These are phyloP conservation scores for Thelephora terrestris DNA, from an alignment of 1,284 basidiomycete species.

Conservation along the genomic window DNA sequence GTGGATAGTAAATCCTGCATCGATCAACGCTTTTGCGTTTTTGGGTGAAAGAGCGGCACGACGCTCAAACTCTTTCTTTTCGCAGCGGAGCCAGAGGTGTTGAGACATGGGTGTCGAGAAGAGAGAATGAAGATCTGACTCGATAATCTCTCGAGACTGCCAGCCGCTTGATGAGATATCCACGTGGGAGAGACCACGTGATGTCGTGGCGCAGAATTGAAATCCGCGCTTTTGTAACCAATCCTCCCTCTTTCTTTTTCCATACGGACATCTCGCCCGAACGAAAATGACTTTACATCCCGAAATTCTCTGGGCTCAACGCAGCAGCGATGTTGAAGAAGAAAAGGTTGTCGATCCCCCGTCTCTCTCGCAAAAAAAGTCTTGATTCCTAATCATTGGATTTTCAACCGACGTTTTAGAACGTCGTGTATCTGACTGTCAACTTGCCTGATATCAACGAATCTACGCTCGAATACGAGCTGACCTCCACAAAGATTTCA, in stretches of 20 bases:
- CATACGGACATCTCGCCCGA: too few relatives aligned
- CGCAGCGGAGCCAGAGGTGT: slow-evolving; percentile 84
- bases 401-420: slow-evolving; percentile 33
- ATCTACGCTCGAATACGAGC: slow-evolving; percentile 47
- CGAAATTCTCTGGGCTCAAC: slow-evolving; percentile 87
- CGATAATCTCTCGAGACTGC: too few relatives aligned
- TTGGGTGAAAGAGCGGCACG: slow-evolving; percentile 92
- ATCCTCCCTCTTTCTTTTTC: too few relatives aligned
- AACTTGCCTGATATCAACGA: slow-evolving; percentile 76
- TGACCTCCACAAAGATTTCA: slow-evolving; percentile 53
- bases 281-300: slow-evolving; percentile 41
- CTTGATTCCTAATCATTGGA: slow-evolving; percentile 5
- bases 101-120: slow-evolving; percentile 18
- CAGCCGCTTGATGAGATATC: too few relatives aligned
- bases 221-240: too few relatives aligned
- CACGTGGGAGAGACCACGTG: too few relatives aligned
- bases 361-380: slow-evolving; percentile 8
- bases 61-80: slow-evolving; percentile 91
- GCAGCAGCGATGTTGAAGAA: slow-evolving; percentile 56
- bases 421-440: slow-evolving; percentile 75
- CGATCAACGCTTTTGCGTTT: slow-evolving; percentile 84
- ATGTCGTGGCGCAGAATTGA: too few relatives aligned
- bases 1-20: slow-evolving; percentile 84
- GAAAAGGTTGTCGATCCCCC: slow-evolving; percentile 47
- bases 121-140: too few relatives aligned